phyloP scores from a whole-genome alignment of 805 yeast species.

The Yarrowia phangngaensis region DNA sequence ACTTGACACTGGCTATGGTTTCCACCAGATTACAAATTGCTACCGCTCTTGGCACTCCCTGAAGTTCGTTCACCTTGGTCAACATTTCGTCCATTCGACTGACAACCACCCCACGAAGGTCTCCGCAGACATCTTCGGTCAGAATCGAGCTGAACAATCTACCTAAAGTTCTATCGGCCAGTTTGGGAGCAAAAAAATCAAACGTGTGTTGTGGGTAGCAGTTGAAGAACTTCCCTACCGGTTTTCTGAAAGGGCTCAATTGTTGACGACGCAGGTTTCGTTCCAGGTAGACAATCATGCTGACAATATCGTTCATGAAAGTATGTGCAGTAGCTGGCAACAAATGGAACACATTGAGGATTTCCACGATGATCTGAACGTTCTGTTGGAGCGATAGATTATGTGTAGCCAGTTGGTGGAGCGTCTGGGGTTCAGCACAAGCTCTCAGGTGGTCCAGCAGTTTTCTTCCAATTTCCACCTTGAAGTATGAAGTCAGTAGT shows the following conservation, averaged over 20 bases:
- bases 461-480: constrained; percentile 94
- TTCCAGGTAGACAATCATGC: constrained; percentile 72
- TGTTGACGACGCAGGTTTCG: constrained; percentile 78
- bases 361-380: constrained; percentile 82
- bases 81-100: constrained; percentile 6
- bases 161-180: constrained; percentile 61
- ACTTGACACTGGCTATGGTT: not conserved
- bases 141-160: constrained; percentile 65
- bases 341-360: constrained; percentile 84
- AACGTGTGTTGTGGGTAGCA: constrained; percentile 74
- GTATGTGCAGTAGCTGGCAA: constrained; percentile 90
- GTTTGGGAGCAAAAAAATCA: constrained; percentile 63
- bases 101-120: constrained; percentile 39
- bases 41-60: not conserved
- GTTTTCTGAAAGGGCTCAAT: constrained; percentile 84
- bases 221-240: constrained; percentile 80
- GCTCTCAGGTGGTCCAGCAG: constrained; percentile 89
- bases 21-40: constrained; percentile 19
- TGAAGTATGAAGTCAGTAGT: constrained; percentile 82
- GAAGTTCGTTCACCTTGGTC: constrained; percentile 13
- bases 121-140: constrained; percentile 50
- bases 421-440: constrained; percentile 82
- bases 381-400: constrained; percentile 77
- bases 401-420: constrained; percentile 72
- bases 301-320: constrained; percentile 81